phyloP scores from a whole-genome alignment of 1,284 basidiomycete genomes.

The Ceratobasidium sp. region DNA sequence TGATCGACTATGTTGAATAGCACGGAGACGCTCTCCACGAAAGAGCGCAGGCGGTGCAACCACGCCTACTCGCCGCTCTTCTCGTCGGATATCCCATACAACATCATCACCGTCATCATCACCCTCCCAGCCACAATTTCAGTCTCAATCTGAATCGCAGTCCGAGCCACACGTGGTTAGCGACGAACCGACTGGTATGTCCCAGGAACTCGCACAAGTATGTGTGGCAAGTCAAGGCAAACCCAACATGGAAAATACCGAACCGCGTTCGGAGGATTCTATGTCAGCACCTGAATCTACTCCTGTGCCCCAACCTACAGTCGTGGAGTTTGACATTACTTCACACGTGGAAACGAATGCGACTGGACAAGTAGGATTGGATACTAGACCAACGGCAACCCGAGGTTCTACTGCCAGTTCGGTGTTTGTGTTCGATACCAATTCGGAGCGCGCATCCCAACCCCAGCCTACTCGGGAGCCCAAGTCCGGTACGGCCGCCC shows the following conservation, averaged over 20 bases:
- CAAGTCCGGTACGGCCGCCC: slow-evolving; percentile 3
- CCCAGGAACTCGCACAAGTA: slow-evolving; percentile 26
- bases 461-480: not conserved
- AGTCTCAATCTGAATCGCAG: not conserved
- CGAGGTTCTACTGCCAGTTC: not conserved
- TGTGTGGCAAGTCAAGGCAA: slow-evolving; percentile 5
- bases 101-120: slow-evolving; percentile 16
- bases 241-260: slow-evolving; percentile 17
- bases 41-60: slow-evolving; percentile 7
- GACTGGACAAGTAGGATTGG: not conserved
- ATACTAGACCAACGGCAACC: not conserved
- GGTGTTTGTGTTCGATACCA: slow-evolving; percentile 8
- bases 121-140: slow-evolving; percentile 16
- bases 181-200: slow-evolving; percentile 25
- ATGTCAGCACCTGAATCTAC: not conserved
- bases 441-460: slow-evolving; percentile 5
- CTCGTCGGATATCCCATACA: slow-evolving; percentile 18
- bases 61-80: not conserved
- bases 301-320: too few relatives aligned
- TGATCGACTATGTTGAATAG: not conserved
- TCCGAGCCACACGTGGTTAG: slow-evolving; percentile 1
- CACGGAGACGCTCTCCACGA: slow-evolving; percentile 14
- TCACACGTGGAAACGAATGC: not conserved
- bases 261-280: slow-evolving; percentile 4
- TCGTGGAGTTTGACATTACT: not conserved